Evolutionary conservation across 2,329 filamentous ascomycete genomes (phyloP), one percentile per base, ranked within the genome.

Genomic region (Aspergillus sp.): DNA sequence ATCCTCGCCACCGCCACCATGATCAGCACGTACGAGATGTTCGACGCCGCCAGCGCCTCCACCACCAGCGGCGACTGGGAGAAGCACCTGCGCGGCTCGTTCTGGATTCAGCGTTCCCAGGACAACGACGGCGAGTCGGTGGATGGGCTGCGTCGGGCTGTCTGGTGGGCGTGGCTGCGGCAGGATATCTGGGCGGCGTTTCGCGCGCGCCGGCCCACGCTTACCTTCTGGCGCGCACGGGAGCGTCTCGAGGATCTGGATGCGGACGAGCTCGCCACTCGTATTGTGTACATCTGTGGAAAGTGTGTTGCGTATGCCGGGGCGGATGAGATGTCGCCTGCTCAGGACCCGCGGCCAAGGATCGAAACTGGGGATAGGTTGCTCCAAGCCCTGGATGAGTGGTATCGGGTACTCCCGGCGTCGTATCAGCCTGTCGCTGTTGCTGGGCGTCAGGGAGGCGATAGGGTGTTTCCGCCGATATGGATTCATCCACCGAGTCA

Each of bases 151-250:
- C 73, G 79, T 40, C 76, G 79, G 56, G 79, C 82, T 0, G 79
- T 82, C 0, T 86, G 83, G 83, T 86, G 83, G 83, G 78, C 79
- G 0, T 86, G 83, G 83, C 68, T 86, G 2, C 73, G 81, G 9
- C 83, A 86, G 60, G 83, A 86, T 58, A 76, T 84, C 0, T 86
- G 82, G 82, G 82, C 81, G 1, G 82, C 82, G 0, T 85, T 85
- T 51, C 75, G 80, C 1, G 81, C 84, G 58, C 72, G 74, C 22
- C 68, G 83, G 4, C 73, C 76, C 14, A 78, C 77, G 1, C 74
- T 83, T 51, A 84, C 76, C 19, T 82, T 83, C 43, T 85, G 82
- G 81, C 73, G 72, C 40, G 80, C 82, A 0, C 76, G 71, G 2
- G 79, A 76, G 48, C 65, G 71, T 0, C 77, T 79, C 24, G 59